Evolutionary conservation across 2,329 filamentous ascomycete species (phyloP).

Genomic region (Lachnellula occidentalis): DNA sequence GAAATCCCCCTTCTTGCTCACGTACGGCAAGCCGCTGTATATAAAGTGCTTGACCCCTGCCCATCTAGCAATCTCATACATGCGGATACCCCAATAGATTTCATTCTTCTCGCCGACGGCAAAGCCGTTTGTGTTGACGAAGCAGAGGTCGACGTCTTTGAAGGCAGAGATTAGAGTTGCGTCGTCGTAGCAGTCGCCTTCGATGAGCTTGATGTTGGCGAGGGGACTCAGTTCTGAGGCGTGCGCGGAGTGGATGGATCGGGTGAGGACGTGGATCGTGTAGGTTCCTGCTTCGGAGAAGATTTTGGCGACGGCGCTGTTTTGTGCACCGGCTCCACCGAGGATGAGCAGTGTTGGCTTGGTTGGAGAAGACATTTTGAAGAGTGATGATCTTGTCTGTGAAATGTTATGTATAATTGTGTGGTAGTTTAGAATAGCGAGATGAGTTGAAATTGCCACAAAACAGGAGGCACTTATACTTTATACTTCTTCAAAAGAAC

Average conservation of each 20-base stretch:
- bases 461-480: too few species aligned
- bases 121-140: constrained; percentile 25
- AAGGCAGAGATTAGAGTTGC: constrained; percentile 13
- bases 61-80: constrained; percentile 20
- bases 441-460: too few species aligned
- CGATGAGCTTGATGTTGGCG: constrained; percentile 14
- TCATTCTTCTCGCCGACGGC: constrained; percentile 25
- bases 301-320: constrained; percentile 2
- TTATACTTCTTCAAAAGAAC: too few species aligned
- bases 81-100: constrained; percentile 21
- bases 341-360: constrained; percentile 5
- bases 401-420: too few species aligned
- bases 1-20: constrained; percentile 8
- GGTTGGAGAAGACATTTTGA: neutral
- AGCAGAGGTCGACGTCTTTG: constrained; percentile 16
- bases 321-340: constrained; percentile 6
- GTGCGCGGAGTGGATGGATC: constrained; percentile 3
- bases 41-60: constrained; percentile 20
- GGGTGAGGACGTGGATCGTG: constrained; percentile 11
- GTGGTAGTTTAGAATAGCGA: too few species aligned
- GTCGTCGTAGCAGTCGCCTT: constrained; percentile 13
- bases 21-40: constrained; percentile 16
- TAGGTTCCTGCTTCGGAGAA: neutral
- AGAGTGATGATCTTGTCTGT: neutral
- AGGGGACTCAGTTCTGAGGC: constrained; percentile 18